Base-by-base conservation (phyloP, 768 basidiomycete genomes). In the Arthromyces matolae region DNA sequence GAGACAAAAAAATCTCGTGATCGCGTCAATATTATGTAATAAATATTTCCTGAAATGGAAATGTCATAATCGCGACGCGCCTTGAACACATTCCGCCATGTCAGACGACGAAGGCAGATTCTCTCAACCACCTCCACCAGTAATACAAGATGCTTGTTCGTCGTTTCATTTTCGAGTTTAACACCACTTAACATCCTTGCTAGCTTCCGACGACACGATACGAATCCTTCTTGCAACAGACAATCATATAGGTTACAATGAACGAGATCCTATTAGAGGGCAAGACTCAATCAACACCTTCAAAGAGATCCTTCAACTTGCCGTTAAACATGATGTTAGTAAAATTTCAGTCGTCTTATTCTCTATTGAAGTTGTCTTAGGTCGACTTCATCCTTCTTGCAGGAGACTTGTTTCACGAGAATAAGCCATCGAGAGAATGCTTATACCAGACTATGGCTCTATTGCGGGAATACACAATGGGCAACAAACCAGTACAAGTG, bases 321-420 rank as follows among this genome's bases (percentile, higher is more conserved):
- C 93, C 2, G 82, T 86, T 13, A 94, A 94, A 56, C 71, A 90
- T 55, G 85, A 93, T 57, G 93, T 92, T 60, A 56, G 86, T 27
- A 18, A 36, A 1, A 18, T 48, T 27, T 22, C 29, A 23, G 34
- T 36, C 18, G 18, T 20, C n/a, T 14, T 47, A 38, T 47, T 47
- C 43, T 36, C 32, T 49, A 48, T 40, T 49, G 29, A 23, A 8
- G 31, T 25, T 38, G 24, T 18, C 12, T 22, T 51, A 95, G 92
- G 95, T 97, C 45, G 96, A 99, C 69, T 91, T 98, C 62, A 78
- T 99, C 35, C 80, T 99, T 8, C 81, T 98, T 6, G 95, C 87
- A 12, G 96, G 96, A 7, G 96, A 99, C 64, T 72, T 99, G 3
- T 99, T 99, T 62, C 96, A 99, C 64, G 96, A 99, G 61, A 99